Conservation (phyloP, 192 early-diverging fungal genomes). For the Globomyces pollinis-pini region DNA sequence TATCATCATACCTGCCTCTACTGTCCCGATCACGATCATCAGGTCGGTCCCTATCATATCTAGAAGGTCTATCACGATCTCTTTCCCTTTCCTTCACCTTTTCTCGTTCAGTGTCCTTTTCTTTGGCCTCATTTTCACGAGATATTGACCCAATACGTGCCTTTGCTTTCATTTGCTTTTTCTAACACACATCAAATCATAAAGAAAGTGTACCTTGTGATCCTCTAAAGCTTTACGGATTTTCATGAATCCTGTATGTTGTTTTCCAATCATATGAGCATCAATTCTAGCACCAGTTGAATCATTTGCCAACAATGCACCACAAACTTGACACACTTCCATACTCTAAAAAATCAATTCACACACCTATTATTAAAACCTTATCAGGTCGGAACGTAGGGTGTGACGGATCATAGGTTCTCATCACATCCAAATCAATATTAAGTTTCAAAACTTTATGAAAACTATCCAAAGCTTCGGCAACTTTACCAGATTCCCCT, state of each 20-base stretch:
- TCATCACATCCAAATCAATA: conserved; percentile 47
- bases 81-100: background rate
- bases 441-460: conserved; percentile 55
- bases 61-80: background rate
- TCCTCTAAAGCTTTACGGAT: conserved; percentile 69
- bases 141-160: background rate
- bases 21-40: background rate
- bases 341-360: too few relatives aligned
- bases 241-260: conserved; percentile 72
- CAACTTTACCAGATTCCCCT: conserved; percentile 64
- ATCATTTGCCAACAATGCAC: conserved; percentile 73
- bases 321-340: conserved; percentile 78
- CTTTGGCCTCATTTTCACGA: background rate
- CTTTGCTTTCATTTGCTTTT: background rate
- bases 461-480: conserved; percentile 57
- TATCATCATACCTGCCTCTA: background rate
- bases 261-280: conserved; percentile 74
- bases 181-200: too few relatives aligned
- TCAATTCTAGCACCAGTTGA: conserved; percentile 66
- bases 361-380: too few relatives aligned
- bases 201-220: conserved; percentile 3
- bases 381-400: conserved; percentile 47
- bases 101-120: background rate
- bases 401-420: background rate
- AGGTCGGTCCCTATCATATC: background rate